Percentiles rank a stretch among this genome's conserved stretches.
These are phyloP conservation scores for Botryobasidium botryosum DNA, from an alignment of 768 basidiomycete genomes.

Conservation along the genomic window DNA sequence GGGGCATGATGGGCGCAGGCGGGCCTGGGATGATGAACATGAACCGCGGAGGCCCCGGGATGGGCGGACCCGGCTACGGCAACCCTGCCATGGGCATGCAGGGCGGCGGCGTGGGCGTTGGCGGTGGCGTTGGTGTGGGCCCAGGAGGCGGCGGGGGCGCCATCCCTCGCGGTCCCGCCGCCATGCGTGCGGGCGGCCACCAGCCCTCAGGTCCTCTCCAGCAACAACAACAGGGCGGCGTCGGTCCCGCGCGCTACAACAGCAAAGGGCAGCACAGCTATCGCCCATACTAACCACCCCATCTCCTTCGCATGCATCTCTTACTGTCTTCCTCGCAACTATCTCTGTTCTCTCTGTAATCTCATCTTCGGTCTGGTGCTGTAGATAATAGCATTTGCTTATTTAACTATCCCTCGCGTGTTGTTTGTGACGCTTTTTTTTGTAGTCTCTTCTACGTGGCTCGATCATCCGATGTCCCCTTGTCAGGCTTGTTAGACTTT, in stretches of 20 bases:
- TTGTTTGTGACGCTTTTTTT: no score
- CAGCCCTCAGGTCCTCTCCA: slow-evolving; percentile 3
- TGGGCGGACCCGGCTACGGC: no score
- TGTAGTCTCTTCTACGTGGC: no score
- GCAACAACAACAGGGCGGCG: slow-evolving; percentile 14
- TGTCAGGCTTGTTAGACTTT: no score
- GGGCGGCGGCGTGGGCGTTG: slow-evolving; percentile 27
- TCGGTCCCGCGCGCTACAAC: slow-evolving; percentile 38
- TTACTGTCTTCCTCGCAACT: no score
- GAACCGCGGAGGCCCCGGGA: slow-evolving; percentile 14
- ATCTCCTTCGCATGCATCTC: no score
- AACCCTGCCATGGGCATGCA: slow-evolving; percentile 26
- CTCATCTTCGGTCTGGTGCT: no score
- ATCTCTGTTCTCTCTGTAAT: no score
- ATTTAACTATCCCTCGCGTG: no score
- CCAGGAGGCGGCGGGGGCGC: slow-evolving; percentile 33
- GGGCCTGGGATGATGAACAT: slow-evolving; percentile 17
- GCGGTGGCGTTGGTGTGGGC: slow-evolving; percentile 27
- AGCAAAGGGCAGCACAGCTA: slow-evolving; percentile 52
- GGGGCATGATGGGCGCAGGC: slow-evolving; percentile 24
- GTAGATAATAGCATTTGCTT: no score
- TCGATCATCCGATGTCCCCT: no score
- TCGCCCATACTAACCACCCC: slow-evolving; percentile 76
- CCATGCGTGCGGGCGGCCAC: slow-evolving; percentile 12
- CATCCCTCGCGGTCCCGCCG: slow-evolving; percentile 24